phyloP scores from a whole-genome alignment of 768 basidiomycete genomes.

The Xerocomus potaroensis region DNA sequence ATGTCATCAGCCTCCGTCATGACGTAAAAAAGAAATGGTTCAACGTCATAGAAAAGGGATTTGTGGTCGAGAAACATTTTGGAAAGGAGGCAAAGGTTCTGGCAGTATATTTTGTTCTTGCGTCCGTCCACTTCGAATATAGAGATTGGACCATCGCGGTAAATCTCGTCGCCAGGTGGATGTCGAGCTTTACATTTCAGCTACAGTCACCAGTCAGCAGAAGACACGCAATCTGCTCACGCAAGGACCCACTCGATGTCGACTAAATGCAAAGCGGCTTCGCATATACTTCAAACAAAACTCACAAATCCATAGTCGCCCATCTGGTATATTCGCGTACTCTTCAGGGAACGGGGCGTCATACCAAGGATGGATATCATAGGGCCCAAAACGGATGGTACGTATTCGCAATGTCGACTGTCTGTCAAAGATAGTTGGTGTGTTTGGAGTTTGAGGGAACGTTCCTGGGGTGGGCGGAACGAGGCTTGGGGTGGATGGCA shows the following conservation, averaged over 20 bases:
- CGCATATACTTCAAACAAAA: slow-evolving; percentile 99
- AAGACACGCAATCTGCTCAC: not conserved
- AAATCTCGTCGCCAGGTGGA: slow-evolving; percentile 98
- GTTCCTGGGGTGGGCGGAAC: slow-evolving; percentile 32
- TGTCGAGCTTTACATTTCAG: slow-evolving; percentile 93
- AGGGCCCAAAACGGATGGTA: slow-evolving; percentile 84
- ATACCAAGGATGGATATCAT: slow-evolving; percentile 97
- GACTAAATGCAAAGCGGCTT: slow-evolving; percentile 76
- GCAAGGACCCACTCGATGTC: slow-evolving; percentile 70
- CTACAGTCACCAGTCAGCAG: slow-evolving; percentile 39
- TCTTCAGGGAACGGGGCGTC: slow-evolving; percentile 99
- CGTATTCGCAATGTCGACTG: slow-evolving; percentile 62
- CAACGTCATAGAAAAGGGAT: slow-evolving; percentile 98
- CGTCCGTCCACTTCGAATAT: slow-evolving; percentile 98
- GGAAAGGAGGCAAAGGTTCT: slow-evolving; percentile 94
- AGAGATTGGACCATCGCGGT: slow-evolving; percentile 81
- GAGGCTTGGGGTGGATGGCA: slow-evolving; percentile 34
- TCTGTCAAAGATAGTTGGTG: slow-evolving; percentile 20
- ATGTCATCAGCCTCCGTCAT: slow-evolving; percentile 87
- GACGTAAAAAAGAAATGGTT: slow-evolving; percentile 98
- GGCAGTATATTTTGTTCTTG: slow-evolving; percentile 99
- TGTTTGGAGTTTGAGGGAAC: slow-evolving; percentile 30
- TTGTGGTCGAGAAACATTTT: slow-evolving; percentile 99
- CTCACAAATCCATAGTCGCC: slow-evolving; percentile 94
- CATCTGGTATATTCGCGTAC: slow-evolving; percentile 88